Conservation (phyloP, 495 filamentous ascomycete genomes). For the Penicilliopsis zonata region DNA sequence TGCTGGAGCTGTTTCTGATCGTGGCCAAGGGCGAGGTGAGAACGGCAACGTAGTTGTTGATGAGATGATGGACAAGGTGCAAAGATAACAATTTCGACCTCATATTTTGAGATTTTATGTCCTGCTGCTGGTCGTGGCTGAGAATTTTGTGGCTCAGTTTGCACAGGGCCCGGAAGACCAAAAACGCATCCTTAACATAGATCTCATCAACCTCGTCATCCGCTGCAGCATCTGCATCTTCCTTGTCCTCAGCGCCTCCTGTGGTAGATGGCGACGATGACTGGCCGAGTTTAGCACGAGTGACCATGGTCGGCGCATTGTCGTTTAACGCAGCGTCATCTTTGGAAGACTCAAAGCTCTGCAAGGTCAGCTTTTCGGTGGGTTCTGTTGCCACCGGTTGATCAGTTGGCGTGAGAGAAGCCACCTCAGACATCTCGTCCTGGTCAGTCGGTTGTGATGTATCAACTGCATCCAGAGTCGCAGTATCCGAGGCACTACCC, state of each 20-base stretch:
- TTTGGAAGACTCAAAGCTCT: slow-evolving; percentile 90
- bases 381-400: slow-evolving; percentile 48
- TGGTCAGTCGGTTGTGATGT: slow-evolving; percentile 24
- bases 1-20: slow-evolving; percentile 78
- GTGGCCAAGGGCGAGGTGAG: slow-evolving; percentile 84
- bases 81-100: slow-evolving; percentile 91
- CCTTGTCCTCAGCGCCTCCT: slow-evolving; percentile 31
- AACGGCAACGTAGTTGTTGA: slow-evolving; percentile 79
- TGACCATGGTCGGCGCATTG: slow-evolving; percentile 85
- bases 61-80: slow-evolving; percentile 83
- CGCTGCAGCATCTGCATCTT: slow-evolving; percentile 40
- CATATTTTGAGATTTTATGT: slow-evolving; percentile 90
- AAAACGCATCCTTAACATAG: slow-evolving; percentile 89
- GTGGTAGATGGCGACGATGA: slow-evolving; percentile 41
- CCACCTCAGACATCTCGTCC: slow-evolving; percentile 34
- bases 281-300: slow-evolving; percentile 52
- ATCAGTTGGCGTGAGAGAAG: slow-evolving; percentile 38
- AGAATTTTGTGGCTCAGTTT: slow-evolving; percentile 89
- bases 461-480: slow-evolving; percentile 24
- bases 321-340: slow-evolving; percentile 87
- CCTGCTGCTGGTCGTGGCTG: slow-evolving; percentile 79
- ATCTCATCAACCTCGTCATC: slow-evolving; percentile 96
- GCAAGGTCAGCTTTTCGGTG: slow-evolving; percentile 75
- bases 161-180: slow-evolving; percentile 96
- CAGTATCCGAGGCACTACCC: slow-evolving; percentile 19